A percentile compares a stretch with the other conserved stretches of the same genome.
These are phyloP conservation scores for Begonia fuchsioides DNA, from an alignment of 306 rosid species.

Conservation along the genomic window DNA sequence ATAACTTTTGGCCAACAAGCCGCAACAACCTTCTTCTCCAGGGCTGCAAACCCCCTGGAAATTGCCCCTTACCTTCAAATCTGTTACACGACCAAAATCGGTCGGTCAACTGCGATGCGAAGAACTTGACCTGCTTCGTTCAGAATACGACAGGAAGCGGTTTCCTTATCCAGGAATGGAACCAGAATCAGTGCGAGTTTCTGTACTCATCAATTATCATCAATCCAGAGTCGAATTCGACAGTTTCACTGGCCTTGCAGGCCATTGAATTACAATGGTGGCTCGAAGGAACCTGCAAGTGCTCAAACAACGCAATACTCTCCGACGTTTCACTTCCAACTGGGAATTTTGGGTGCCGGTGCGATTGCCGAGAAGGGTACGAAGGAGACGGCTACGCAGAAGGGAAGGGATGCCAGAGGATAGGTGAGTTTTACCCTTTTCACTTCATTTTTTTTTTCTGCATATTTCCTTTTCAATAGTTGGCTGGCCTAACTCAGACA, in stretches of 20 bases:
- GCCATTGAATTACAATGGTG: slow-evolving; percentile 70
- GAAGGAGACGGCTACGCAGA: slow-evolving; percentile 41
- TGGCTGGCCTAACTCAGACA: too few relatives aligned
- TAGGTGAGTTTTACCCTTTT: slow-evolving; percentile 30
- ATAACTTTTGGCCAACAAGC: slow-evolving; percentile 22
- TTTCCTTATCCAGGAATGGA: slow-evolving; percentile 10
- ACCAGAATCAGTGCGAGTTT: slow-evolving; percentile 9
- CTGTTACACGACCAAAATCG: slow-evolving; percentile 12
- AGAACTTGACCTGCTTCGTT: slow-evolving; percentile 34
- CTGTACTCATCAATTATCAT: slow-evolving; percentile 39
- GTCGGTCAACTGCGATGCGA: slow-evolving; percentile 7
- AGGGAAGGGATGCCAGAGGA: slow-evolving; percentile 49
- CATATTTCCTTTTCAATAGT: too few relatives aligned
- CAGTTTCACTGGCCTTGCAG: slow-evolving; percentile 29
- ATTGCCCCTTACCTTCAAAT: slow-evolving; percentile 29
- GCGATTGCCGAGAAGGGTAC: slow-evolving; percentile 37
- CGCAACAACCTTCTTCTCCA: slow-evolving; percentile 46
- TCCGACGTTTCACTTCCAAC: not conserved
- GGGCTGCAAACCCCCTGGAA: slow-evolving; percentile 17
- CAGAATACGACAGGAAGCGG: not conserved
- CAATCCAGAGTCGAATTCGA: slow-evolving; percentile 13
- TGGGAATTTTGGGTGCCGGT: slow-evolving; percentile 23
- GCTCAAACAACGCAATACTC: slow-evolving; percentile 22
- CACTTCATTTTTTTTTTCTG: too few relatives aligned
- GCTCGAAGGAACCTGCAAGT: slow-evolving; percentile 20